phyloP scores from a whole-genome alignment of 1,284 basidiomycete genomes.

The Rhodotorula mucilaginosa region DNA sequence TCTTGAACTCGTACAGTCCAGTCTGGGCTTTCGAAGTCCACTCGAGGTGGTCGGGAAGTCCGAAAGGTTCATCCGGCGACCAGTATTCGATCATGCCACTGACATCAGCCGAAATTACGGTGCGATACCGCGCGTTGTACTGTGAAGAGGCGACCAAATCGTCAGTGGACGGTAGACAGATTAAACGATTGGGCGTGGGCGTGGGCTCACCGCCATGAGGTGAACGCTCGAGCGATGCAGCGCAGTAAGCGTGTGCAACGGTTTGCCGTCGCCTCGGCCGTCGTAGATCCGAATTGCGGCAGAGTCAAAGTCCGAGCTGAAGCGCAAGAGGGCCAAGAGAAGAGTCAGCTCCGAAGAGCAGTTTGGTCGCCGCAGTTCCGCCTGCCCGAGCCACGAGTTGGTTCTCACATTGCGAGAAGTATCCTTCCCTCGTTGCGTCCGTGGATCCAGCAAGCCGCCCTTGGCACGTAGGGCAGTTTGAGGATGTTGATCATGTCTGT shows the following conservation, averaged over 20 bases:
- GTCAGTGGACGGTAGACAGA: not conserved
- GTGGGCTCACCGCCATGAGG: conserved; percentile 70
- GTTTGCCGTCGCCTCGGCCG: conserved; percentile 76
- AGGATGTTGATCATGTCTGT: conserved; percentile 99
- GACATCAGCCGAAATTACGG: conserved; percentile 90
- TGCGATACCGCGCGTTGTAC: conserved; percentile 88
- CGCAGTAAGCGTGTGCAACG: conserved; percentile 69
- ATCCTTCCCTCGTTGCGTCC: conserved; percentile 79
- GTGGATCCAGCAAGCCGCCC: conserved; percentile 91
- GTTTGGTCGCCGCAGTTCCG: too few relatives aligned
- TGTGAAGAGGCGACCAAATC: conserved; percentile 47
- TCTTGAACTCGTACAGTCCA: conserved; percentile 97
- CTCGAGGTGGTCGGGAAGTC: conserved; percentile 72
- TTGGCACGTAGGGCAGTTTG: conserved; percentile 77
- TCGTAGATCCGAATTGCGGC: conserved; percentile 86
- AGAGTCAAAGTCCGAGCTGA: conserved; percentile 72
- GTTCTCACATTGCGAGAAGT: conserved; percentile 76
- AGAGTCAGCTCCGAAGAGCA: not conserved
- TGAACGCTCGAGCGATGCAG: conserved; percentile 80
- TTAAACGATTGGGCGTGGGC: too few relatives aligned
- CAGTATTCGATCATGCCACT: conserved; percentile 96
- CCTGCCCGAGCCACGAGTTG: too few relatives aligned
- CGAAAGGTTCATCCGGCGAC: conserved; percentile 81
- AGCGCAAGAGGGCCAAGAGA: not conserved
- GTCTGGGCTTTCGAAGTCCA: conserved; percentile 91